Evolutionary conservation across 352 stramenopile genomes (phyloP), one percentile per base, ranked within the genome.

Genomic region (Globisporangium cederbergense): DNA sequence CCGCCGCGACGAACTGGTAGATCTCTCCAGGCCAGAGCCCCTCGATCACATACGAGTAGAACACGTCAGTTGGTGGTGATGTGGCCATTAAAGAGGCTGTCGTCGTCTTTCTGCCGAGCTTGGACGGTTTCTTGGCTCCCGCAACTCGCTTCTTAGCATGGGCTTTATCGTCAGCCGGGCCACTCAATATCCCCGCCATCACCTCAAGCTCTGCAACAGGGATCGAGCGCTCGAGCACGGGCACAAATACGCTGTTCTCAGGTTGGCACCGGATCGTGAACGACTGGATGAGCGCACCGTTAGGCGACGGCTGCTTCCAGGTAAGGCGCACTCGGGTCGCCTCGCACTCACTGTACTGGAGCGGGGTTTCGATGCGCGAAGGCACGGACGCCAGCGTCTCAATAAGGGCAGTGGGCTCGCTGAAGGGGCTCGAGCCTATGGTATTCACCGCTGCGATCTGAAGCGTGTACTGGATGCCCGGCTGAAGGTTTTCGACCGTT

Each of bases 1-100:
- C 79, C 11, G 81, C 84, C 18, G 85, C 76, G 18, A 81, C 72
- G 53, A 93, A 93, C 55, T 91, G 81, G 51, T 93, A 93, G 18
- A 93, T 78, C 51, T 89, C 81, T 2, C 84, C 84, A 14, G 84
- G 63, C 74, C 80, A 88, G 14, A 93, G 66, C 0, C 73, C 74
- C 2, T 76, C 40, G 13, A 87, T 51, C 0, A 53, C 70, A 51
- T 76, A 87, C 10, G 76, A 74, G 4, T 77, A 69, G 9, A 62
- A 50, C 2, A 43, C 43, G 25, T 59, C 52, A 2, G 55, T 13
- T 20, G 60, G 13, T 20, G 65, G 40, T 14, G 40, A 25, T 11
- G 30, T 13, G 36, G 36, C 13, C 30, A 20, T 5, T 25, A 32
- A 6, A 2, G 30, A 18, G 52, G 2, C 16, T 45, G 18, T 11